Evolutionary conservation across 2,329 filamentous ascomycete genomes (phyloP).

Genomic region (Fusarium neocosmosporiellum): DNA sequence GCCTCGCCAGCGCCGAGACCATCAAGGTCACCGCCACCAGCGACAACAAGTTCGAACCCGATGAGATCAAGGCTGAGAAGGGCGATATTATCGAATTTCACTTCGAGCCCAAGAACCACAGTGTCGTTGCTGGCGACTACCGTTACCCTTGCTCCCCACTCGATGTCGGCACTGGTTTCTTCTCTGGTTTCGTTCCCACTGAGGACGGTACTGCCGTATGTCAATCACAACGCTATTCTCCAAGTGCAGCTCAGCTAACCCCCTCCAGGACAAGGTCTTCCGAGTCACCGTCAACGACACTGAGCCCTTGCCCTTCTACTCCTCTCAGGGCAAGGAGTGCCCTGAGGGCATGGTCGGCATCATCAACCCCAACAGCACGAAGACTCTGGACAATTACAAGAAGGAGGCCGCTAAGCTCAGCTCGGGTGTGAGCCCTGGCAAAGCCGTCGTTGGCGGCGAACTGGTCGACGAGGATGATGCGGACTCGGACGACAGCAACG

Average conservation of each 20-base stretch:
- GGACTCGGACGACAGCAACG: conserved; percentile 5
- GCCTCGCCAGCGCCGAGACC: conserved; percentile 45
- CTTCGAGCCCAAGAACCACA: conserved; percentile 52
- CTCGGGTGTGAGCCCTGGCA: conserved; percentile 43
- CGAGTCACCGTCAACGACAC: conserved; percentile 48
- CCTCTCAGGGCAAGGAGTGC: conserved; percentile 53
- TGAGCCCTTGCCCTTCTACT: conserved; percentile 52
- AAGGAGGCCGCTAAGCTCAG: conserved; percentile 43
- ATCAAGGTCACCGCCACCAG: conserved; percentile 50
- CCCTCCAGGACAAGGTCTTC: conserved; percentile 48
- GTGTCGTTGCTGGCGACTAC: conserved; percentile 51
- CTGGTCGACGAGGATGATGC: conserved; percentile 39
- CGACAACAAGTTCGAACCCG: conserved; percentile 49
- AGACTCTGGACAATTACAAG: conserved; percentile 48
- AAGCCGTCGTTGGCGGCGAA: conserved; percentile 44
- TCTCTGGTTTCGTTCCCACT: conserved; percentile 50
- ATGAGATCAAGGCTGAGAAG: conserved; percentile 45
- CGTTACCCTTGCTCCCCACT: conserved; percentile 50
- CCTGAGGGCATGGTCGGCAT: conserved; percentile 54
- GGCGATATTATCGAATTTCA: conserved; percentile 53
- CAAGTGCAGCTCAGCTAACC: conserved; percentile 8
- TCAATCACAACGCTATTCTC: conserved; percentile 1
- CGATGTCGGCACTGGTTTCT: conserved; percentile 50
- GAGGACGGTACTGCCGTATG: conserved; percentile 46
- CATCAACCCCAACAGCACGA: conserved; percentile 48